Conservation (phyloP, 225 moss, liverwort and hornwort genomes). For the Polytrichum formosum region DNA sequence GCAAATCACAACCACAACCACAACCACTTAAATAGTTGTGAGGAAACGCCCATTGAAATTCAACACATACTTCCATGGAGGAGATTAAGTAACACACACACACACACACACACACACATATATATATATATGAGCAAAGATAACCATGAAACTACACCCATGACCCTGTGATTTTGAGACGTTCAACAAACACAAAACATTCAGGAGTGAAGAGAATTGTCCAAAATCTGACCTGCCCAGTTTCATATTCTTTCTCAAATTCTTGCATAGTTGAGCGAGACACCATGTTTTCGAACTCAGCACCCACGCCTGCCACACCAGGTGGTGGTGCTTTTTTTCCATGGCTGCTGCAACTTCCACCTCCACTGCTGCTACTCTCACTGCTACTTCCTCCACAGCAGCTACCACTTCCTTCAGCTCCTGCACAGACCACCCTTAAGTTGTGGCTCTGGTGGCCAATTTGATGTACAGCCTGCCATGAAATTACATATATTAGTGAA, state of each 20-base stretch:
- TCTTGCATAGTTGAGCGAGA: slow-evolving; percentile 62
- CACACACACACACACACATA: no score
- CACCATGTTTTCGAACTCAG: slow-evolving; percentile 75
- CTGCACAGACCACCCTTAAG: slow-evolving; percentile 19
- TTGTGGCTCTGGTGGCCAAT: not conserved
- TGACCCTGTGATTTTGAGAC: no score
- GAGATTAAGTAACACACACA: no score
- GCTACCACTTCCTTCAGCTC: slow-evolving; percentile 56
- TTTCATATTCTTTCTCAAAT: slow-evolving; percentile 69
- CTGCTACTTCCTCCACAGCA: slow-evolving; percentile 56
- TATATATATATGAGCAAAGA: no score
- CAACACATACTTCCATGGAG: no score
- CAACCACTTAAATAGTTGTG: no score
- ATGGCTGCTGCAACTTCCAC: slow-evolving; percentile 32
- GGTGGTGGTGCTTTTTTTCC: slow-evolving; percentile 29
- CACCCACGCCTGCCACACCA: slow-evolving; percentile 59
- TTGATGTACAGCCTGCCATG: no score
- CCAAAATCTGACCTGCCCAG: slow-evolving; percentile 57
- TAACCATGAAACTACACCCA: no score
- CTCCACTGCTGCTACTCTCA: slow-evolving; percentile 38
- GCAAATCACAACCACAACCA: no score
- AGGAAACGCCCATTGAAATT: no score
- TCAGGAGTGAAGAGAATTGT: not conserved
- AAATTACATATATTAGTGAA: no score
- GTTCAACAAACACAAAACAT: not conserved